phyloP scores from a whole-genome alignment of 2,329 filamentous ascomycete species.

The Simplicillium sp. region DNA sequence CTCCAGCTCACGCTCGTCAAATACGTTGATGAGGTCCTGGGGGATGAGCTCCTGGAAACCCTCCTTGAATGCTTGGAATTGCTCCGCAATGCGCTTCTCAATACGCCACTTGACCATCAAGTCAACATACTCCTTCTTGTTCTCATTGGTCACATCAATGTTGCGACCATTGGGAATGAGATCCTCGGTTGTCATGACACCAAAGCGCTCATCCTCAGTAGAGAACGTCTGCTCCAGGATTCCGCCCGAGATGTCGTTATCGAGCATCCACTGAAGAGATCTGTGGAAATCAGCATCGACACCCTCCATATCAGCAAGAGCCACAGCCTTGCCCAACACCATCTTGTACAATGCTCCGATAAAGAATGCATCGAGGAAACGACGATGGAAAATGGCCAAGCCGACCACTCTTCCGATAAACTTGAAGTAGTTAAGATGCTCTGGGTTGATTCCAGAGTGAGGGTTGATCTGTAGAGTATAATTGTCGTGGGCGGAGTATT shows the following conservation, averaged over 20 bases:
- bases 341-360: slow-evolving; percentile 99
- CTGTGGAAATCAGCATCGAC: slow-evolving; percentile 97
- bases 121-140: slow-evolving; percentile 98
- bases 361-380: slow-evolving; percentile 97
- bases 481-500: slow-evolving; percentile 99
- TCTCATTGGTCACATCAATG: slow-evolving; percentile 95
- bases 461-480: slow-evolving; percentile 99
- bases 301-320: slow-evolving; percentile 94
- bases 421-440: slow-evolving; percentile 99
- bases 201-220: slow-evolving; percentile 94
- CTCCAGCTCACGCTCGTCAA: slow-evolving; percentile 95
- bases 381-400: slow-evolving; percentile 92
- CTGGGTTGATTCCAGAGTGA: slow-evolving; percentile 96
- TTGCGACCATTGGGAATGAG: slow-evolving; percentile 82
- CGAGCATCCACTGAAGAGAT: slow-evolving; percentile 93
- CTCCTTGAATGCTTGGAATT: slow-evolving; percentile 95
- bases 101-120: slow-evolving; percentile 99
- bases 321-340: slow-evolving; percentile 88
- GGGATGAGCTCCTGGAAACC: slow-evolving; percentile 98
- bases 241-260: slow-evolving; percentile 89
- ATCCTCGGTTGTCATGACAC: slow-evolving; percentile 88
- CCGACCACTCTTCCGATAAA: slow-evolving; percentile 98
- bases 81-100: slow-evolving; percentile 94
- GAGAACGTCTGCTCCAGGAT: slow-evolving; percentile 94
- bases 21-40: slow-evolving; percentile 92